Conservation (phyloP, 208 protist genomes). For the Trypanosoma lewisi region DNA sequence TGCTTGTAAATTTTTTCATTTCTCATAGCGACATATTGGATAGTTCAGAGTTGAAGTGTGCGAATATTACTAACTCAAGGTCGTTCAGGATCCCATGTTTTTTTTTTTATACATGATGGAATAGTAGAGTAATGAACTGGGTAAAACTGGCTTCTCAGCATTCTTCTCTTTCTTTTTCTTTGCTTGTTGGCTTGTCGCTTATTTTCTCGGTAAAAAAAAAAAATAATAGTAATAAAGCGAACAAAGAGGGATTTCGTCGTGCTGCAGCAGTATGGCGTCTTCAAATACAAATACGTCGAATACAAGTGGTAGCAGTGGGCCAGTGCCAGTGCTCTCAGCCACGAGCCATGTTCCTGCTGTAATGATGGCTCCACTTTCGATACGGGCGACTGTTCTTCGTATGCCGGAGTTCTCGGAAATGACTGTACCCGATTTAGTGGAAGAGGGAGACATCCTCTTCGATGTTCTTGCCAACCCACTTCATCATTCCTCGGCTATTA, state of each 20-base stretch:
- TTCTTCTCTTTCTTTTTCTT: neutral
- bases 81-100: neutral
- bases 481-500: neutral
- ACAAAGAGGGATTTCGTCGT: constrained; percentile 6
- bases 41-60: neutral
- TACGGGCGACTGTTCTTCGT: constrained; percentile 56
- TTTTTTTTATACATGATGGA: neutral
- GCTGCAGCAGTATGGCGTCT: neutral
- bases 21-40: neutral
- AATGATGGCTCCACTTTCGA: constrained; percentile 43
- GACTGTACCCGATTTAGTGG: constrained; percentile 35
- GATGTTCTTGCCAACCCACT: constrained; percentile 36
- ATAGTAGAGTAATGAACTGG: no score
- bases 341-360: constrained; percentile 33
- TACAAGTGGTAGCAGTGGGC: neutral
- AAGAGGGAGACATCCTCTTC: constrained; percentile 77
- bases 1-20: neutral
- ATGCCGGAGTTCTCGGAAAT: constrained; percentile 40
- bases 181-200: neutral
- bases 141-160: neutral
- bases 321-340: constrained; percentile 13
- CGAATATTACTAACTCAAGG: neutral
- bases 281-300: neutral
- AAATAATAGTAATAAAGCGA: neutral
- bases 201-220: neutral